Evolutionary conservation across 129 eudicot genomes (phyloP).

Genomic region (Saussurea involucrata): DNA sequence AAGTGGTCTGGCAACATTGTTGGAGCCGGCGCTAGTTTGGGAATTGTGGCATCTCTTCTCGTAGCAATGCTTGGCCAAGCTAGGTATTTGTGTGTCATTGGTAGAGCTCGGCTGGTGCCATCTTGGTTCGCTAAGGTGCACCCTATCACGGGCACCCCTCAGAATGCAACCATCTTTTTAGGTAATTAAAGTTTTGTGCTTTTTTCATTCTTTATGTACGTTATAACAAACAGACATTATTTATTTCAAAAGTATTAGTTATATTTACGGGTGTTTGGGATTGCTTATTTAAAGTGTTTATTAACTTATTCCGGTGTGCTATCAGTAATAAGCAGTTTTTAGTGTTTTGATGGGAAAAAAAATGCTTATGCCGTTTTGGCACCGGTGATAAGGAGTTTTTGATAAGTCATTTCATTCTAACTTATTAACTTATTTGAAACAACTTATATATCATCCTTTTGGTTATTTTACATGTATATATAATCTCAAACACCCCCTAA

Average conservation of each 20-base stretch:
- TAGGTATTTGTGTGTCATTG: constrained; percentile 65
- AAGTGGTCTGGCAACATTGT: constrained; percentile 66
- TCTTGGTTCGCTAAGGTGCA: constrained; percentile 74
- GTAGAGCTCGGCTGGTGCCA: constrained; percentile 64
- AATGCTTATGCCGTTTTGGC: too few species aligned
- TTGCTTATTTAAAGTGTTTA: too few species aligned
- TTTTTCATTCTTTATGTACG: background rate
- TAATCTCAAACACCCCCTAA: too few species aligned
- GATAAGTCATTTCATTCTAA: too few species aligned
- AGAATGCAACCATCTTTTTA: constrained; percentile 59
- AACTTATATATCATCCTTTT: too few species aligned
- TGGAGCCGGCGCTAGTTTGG: constrained; percentile 71
- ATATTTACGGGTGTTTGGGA: too few species aligned
- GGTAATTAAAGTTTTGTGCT: constrained; percentile 27
- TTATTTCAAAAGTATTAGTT: background rate
- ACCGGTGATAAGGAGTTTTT: too few species aligned
- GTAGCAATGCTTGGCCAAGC: constrained; percentile 88
- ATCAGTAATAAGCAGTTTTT: too few species aligned
- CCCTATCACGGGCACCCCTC: constrained; percentile 71
- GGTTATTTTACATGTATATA: too few species aligned
- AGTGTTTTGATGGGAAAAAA: too few species aligned
- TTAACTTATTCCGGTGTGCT: too few species aligned
- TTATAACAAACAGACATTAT: background rate
- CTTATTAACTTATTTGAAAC: too few species aligned
- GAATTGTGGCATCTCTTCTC: constrained; percentile 63